Conservation (phyloP, 345 rosid species). For the Populus euphratica region DNA sequence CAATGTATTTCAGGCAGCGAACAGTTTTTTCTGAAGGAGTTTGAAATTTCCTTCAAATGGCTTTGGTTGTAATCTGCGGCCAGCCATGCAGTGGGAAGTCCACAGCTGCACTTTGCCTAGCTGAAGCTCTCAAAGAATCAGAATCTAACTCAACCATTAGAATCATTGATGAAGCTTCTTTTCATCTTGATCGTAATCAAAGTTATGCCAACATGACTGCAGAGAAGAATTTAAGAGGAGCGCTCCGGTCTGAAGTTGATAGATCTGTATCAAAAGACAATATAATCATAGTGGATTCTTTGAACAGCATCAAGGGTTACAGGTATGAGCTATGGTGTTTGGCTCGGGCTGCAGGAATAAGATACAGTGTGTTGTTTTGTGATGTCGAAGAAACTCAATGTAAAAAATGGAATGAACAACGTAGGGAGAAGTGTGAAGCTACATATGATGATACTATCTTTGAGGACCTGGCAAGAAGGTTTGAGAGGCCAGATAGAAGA, state of each 20-base stretch:
- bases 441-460: conserved; percentile 61
- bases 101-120: conserved; percentile 53
- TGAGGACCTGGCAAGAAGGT: conserved; percentile 75
- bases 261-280: conserved; percentile 85
- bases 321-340: conserved; percentile 94
- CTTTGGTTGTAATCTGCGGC: conserved; percentile 89
- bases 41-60: conserved; percentile 44
- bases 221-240: conserved; percentile 92
- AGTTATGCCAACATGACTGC: conserved; percentile 85
- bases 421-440: conserved; percentile 55
- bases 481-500: conserved; percentile 87
- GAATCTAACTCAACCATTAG: conserved; percentile 58
- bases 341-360: conserved; percentile 83
- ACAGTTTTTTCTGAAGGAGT: background rate
- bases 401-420: conserved; percentile 75
- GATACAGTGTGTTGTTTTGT: conserved; percentile 75
- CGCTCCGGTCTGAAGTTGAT: conserved; percentile 93
- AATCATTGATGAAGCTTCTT: conserved; percentile 66
- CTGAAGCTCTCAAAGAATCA: conserved; percentile 60
- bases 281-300: conserved; percentile 79
- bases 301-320: conserved; percentile 92
- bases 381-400: conserved; percentile 64
- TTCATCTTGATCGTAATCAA: conserved; percentile 86
- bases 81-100: conserved; percentile 98
- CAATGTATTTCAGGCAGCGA: background rate